Base-by-base conservation (phyloP, 1,139 yeast species). In the Protomyces arabidopsidicola region DNA sequence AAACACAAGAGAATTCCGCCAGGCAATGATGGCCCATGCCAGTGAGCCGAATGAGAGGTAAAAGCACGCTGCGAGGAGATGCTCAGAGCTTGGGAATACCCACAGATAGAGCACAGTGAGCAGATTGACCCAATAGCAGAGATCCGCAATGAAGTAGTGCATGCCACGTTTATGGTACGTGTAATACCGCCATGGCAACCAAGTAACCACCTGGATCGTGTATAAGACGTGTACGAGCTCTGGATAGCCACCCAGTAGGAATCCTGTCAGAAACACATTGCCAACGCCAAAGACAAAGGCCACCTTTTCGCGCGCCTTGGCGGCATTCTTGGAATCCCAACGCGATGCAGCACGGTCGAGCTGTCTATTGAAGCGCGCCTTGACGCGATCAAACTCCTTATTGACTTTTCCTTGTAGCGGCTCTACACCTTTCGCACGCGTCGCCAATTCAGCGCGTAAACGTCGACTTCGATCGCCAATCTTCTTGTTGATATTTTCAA, bases 1-100 rank as follows among this genome's bases (percentile, higher is more conserved):
- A 58, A 93, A 79, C 8, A 93, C 98, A 65, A 93, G 79, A 8
- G 97, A 90, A 73, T 93, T 93, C 71, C 96, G 81, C 98, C 98
- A 93, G 0, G 97, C 89, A 48, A 91, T 86, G 20, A 93, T 97
- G 0, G 98, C 98, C 82, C 90, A 91, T 9, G 96, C 83, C 63
- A 93, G 76, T 0, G 97, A 89, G 1, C 98, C 62, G 20, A 58
- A 58, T 10, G 62, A 52, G 18, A 58, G 53, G 45, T 58, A 58
- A 45, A 50, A 58, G 52, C 62, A 58, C 14, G 62, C 62, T 4
- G 56, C 62, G 35, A 58, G 53, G 24, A 58, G 42, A 22, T 58
- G 56, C 18, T 51, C 62, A 0, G 96, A 88, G 53, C 79, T 72
- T 0, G 98, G 97, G 68, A 86, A 84, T 5, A 84, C 78, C 98